Conservation (phyloP, 2,329 filamentous ascomycete genomes). For the Claviceps spartinae region DNA sequence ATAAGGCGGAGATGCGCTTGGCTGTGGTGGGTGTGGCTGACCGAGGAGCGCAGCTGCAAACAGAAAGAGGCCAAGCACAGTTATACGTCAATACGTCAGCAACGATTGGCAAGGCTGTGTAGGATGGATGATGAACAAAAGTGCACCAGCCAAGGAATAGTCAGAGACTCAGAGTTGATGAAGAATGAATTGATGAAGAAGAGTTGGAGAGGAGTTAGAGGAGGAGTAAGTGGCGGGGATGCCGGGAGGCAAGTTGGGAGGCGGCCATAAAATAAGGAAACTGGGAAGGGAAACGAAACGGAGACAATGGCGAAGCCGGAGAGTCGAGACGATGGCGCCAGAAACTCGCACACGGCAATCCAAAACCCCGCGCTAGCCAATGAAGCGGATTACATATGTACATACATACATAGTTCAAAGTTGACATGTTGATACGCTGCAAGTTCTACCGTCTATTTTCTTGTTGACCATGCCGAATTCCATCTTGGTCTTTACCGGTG, state of each 20-base stretch:
- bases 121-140: too few relatives aligned
- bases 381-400: background rate
- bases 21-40: background rate
- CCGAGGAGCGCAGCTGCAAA: too few relatives aligned
- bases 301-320: background rate
- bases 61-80: too few relatives aligned
- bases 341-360: background rate
- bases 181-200: background rate
- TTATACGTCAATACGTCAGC: too few relatives aligned
- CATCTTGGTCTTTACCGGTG: too few relatives aligned
- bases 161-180: too few relatives aligned
- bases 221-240: background rate
- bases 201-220: background rate
- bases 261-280: constrained; percentile 5
- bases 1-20: background rate
- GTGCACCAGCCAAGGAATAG: too few relatives aligned
- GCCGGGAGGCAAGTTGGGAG: constrained; percentile 1
- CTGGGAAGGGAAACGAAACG: background rate
- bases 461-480: too few relatives aligned
- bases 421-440: background rate
- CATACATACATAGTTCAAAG: background rate
- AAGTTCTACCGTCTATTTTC: background rate
- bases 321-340: background rate
- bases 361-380: background rate
- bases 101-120: too few relatives aligned